Evolutionary conservation across 2,329 filamentous ascomycete genomes (phyloP), one percentile per base, ranked within the genome.

Genomic region (Aspergillus hortae): DNA sequence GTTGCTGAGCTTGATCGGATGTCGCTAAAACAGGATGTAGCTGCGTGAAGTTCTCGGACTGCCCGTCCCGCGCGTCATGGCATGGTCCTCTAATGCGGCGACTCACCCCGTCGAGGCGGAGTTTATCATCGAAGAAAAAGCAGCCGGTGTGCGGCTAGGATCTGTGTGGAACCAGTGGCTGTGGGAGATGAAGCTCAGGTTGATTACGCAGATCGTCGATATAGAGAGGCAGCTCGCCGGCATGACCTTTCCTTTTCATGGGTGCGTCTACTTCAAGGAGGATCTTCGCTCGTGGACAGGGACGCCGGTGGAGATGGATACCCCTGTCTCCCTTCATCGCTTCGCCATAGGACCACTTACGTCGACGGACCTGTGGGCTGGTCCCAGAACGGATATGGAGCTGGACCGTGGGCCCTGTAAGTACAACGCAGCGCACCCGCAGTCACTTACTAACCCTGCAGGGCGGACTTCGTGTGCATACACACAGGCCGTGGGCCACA

Each of bases 91-190:
- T 15, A 54, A 60, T 45, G 50, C 60, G 21, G 38, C 55, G 21
- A 54, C 21, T 3, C 59, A 51, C 33, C 40, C 30, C 7, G 61
- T 62, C 3, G 46, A 49, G 25, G 60, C 62, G 1, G 60, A 65
- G 27, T 62, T 60, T 56, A 66, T 70, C 36, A 55, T 68, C 40
- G 47, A 60, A 48, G 65, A 70, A 44, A 70, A 67, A 57, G 59
- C 64, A 19, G 38, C 45, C 17, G 65, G 68, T 30, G 52, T 61
- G 35, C 55, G 55, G 32, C 61, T 70, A 17, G 58, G 64, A 6
- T 62, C 52, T 43, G 54, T 68, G 23, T 71, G 64, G 67, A 47
- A 57, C 49, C 49, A 63, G 9, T 68, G 60, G 62, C 36, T 58
- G 48, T 58, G 54, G 44, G 46, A 63, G 47, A 44, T 51, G 38